Evolutionary conservation across 495 filamentous ascomycete species (phyloP).

Genomic region (Cudoniella acicularis): DNA sequence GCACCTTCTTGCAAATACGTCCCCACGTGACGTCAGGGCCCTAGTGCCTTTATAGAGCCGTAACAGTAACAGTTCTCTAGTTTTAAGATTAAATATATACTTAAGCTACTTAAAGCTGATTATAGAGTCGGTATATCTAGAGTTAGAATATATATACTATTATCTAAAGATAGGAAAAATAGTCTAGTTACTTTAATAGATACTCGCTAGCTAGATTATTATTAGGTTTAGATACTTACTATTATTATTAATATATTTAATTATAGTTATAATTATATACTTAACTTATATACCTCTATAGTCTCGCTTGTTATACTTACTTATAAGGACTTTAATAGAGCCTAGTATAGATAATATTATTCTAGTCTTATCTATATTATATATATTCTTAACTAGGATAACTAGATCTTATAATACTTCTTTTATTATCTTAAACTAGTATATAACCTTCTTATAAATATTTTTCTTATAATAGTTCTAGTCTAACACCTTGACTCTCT

Average conservation of each 20-base stretch:
- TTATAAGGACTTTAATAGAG: constrained; percentile 34
- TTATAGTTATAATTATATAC: constrained; percentile 10
- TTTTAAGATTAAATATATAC: not conserved
- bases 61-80: too few relatives aligned
- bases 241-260: constrained; percentile 12
- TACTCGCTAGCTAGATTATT: constrained; percentile 33
- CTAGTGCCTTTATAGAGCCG: too few relatives aligned
- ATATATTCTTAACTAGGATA: constrained; percentile 27
- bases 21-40: too few relatives aligned
- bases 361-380: constrained; percentile 32
- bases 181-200: constrained; percentile 28
- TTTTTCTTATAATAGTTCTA: constrained; percentile 13
- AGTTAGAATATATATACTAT: constrained; percentile 14
- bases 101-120: constrained; percentile 14
- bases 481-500: constrained; percentile 5
- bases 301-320: constrained; percentile 28
- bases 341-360: constrained; percentile 32
- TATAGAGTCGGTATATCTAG: constrained; percentile 9
- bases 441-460: constrained; percentile 14
- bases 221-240: constrained; percentile 12
- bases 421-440: constrained; percentile 33
- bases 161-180: constrained; percentile 30
- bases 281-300: constrained; percentile 30
- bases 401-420: constrained; percentile 25
- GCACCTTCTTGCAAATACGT: too few relatives aligned